A percentile compares a stretch with the other conserved stretches of the same genome.
phyloP scores from a whole-genome alignment of 768 basidiomycete species.

The Amylocystis lapponica region DNA sequence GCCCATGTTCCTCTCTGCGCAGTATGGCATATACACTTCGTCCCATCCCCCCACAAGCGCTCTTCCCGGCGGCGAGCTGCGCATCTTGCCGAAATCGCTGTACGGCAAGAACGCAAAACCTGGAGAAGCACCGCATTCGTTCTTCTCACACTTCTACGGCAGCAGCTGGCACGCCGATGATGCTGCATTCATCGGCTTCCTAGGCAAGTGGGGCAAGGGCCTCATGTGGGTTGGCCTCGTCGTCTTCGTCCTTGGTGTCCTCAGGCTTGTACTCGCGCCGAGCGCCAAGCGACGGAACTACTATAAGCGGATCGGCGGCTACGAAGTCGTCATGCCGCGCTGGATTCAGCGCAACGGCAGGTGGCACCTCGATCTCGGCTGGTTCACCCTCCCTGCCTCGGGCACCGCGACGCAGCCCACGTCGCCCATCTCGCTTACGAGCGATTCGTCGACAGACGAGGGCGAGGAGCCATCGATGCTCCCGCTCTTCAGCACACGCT shows the following conservation, averaged over 20 bases:
- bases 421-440: slow-evolving; percentile 43
- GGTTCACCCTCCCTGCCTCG: slow-evolving; percentile 43
- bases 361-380: slow-evolving; percentile 68
- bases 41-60: slow-evolving; percentile 52
- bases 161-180: slow-evolving; percentile 99
- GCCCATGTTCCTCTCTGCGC: slow-evolving; percentile 96
- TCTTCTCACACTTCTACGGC: slow-evolving; percentile 97
- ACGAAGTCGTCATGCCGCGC: slow-evolving; percentile 75
- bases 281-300: slow-evolving; percentile 53
- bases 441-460: slow-evolving; percentile 35
- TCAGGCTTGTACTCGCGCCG: slow-evolving; percentile 46
- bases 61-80: slow-evolving; percentile 63
- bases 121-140: slow-evolving; percentile 81
- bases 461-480: slow-evolving; percentile 50
- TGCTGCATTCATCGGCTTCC: slow-evolving; percentile 93
- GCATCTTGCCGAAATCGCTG: slow-evolving; percentile 91
- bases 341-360: slow-evolving; percentile 65
- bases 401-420: slow-evolving; percentile 34
- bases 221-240: slow-evolving; percentile 82
- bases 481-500: slow-evolving; percentile 53
- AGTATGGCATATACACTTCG: slow-evolving; percentile 83
- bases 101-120: slow-evolving; percentile 94
- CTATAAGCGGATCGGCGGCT: slow-evolving; percentile 59
- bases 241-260: slow-evolving; percentile 63
- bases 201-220: slow-evolving; percentile 81